Base-by-base conservation (phyloP, 768 basidiomycete species). In the Macrolepiota albuminosa region DNA sequence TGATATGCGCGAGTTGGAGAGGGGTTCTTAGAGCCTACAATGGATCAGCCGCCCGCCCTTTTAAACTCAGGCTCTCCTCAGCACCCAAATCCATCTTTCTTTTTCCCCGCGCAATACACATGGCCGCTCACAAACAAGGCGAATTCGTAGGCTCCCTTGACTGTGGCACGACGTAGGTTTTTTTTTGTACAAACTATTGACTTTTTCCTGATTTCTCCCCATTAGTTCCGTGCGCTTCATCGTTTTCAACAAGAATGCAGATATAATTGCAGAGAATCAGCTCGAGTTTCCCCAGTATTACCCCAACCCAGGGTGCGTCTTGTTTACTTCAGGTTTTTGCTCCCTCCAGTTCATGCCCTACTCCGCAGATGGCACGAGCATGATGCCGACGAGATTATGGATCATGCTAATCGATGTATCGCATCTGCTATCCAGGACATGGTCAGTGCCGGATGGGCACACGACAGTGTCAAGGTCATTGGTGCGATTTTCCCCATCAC, bases 241-340 rank as follows among this genome's bases (percentile, higher is more conserved):
- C 67, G 75, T 97, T 59, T 96, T 97, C 69, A 87, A 97, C 78
- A 78, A 87, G 67, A 75, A 89, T 67, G 95, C 95, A 29, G 82
- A 94, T 68, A 91, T 97, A 66, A 76, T 98, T 59, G 89, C 90
- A 3, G 86, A 93, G 72, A 86, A 92, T 69, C 96, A 98, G 73
- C 78, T 86, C 13, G 96, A 98, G 73, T 98, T 98, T 70, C 86
- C 92, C 49, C 95, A 98, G 69, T 93, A 95, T 72, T 93, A 93
- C 67, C 91, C 91, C 4, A 80, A 91, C 69, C 91, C 95, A 3
- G 92, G 93, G 87, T 88, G 59, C 64, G 80, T 72, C 21, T 24
- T 47, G 14, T 42, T 31, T 48, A 5, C 40, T 26, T 36, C 21
- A 33, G 18, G 18, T 18, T 2, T 16, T 5, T 36, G 13, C 8